Evolutionary conservation across 2,329 filamentous ascomycete species (phyloP), one percentile per base, ranked within the genome.

Genomic region (Fusarium algeriense): DNA sequence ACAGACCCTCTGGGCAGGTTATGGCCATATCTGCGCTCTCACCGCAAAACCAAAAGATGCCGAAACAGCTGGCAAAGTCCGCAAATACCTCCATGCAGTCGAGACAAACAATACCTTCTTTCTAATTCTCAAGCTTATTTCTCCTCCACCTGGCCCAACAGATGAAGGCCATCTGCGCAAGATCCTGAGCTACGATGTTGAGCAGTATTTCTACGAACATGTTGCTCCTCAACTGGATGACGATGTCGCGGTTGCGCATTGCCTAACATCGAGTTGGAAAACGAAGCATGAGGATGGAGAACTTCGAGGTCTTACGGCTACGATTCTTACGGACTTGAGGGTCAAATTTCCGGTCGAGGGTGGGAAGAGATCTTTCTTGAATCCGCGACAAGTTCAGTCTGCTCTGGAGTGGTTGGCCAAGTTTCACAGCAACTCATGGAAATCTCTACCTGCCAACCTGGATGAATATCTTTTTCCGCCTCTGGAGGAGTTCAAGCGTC

Each of bases 151-250:
- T 34, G 67, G 56, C 0, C 48, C 57, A 1, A 72, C 80, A 6
- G 86, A 90, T 40, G 90, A 92, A 73, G 89, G 90, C 1, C 90
- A 92, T 69, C 73, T 88, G 1, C 85, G 90, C 10, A 92, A 92
- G 75, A 85, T 92, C 64, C 78, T 92, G 32, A 91, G 89, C 75
- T 92, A 92, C 70, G 84, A 89, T 48, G 88, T 91, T 6, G 90
- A 92, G 78, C 89, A 90, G 73, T 86, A 86, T 70, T 92, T 92
- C 70, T 92, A 92, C 76, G 81, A 80, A 3, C 77, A 85, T 5
- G 77, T 92, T 14, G 88, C 87, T 0, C 86, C 88, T 0, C 75
- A 75, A 1, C 76, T 92, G 3, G 75, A 80, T 0, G 74, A 78
- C 0, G 76, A 80, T 1, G 76, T 87, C 3, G 82, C 84, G 0